Evolutionary conservation across 2,329 filamentous ascomycete species (phyloP).

Genomic region (Fonsecaea monophora): DNA sequence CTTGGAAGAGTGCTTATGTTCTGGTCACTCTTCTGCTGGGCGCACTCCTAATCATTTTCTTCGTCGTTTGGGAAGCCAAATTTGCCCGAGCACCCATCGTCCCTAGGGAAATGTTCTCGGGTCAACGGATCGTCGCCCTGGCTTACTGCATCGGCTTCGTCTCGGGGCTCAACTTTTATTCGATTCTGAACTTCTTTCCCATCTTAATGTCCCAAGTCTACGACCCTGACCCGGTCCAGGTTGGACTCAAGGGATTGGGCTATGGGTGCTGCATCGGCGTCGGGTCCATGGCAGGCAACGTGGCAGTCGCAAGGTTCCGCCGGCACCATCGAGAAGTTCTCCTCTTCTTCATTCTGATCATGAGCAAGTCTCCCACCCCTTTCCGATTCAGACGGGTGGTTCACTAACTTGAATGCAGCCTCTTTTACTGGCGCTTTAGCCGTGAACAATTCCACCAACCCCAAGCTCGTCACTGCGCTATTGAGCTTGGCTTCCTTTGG

Average conservation of each 20-base stretch:
- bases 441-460: conserved; percentile 48
- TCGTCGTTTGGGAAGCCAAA: conserved; percentile 55
- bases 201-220: conserved; percentile 20
- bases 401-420: no score
- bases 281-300: conserved; percentile 66
- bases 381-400: neutral
- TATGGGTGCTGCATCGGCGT: conserved; percentile 68
- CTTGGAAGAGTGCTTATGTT: conserved; percentile 47
- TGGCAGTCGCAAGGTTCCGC: conserved; percentile 62
- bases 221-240: conserved; percentile 60
- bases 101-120: conserved; percentile 52
- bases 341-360: conserved; percentile 64
- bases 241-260: conserved; percentile 70
- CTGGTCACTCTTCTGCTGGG: conserved; percentile 55
- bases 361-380: conserved; percentile 57
- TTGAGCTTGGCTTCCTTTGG: conserved; percentile 51
- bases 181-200: conserved; percentile 65
- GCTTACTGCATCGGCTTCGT: conserved; percentile 65
- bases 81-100: conserved; percentile 55
- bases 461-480: conserved; percentile 48
- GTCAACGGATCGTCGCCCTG: conserved; percentile 58
- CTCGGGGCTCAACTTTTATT: conserved; percentile 65
- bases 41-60: conserved; percentile 48
- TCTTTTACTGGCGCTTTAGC: no score
- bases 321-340: conserved; percentile 67